Evolutionary conservation across 208 protist species (phyloP), one percentile per base, ranked within the genome.

Genomic region (Phytomonas sp.): DNA sequence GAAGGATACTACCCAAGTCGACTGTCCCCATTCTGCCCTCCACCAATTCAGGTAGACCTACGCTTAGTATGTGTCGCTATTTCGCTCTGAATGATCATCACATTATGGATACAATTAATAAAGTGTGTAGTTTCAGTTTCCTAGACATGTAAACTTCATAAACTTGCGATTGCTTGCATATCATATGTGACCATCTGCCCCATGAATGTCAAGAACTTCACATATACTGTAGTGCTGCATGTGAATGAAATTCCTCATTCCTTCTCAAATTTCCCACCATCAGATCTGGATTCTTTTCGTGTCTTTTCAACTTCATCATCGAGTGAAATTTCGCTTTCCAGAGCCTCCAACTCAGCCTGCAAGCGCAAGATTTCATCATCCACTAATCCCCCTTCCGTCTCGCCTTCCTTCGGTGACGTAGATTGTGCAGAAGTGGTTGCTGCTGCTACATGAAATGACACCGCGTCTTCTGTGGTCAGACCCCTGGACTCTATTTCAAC

Each of bases 361-460:
- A 96, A 80, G 0, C 87, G 80, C 2, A 84, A 84, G 67, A 96
- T 84, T 71, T 96, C 90, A 34, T 92, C 85, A 26, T 89, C 80
- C 56, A 66, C 73, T 20, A 43, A 71, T 31, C 56, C 74, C 15
- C 26, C 66, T 62, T 31, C 33, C 34, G 29, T 62, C 34, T 4
- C 17, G 34, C 30, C 15, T 64, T 64, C 32, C 31, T 3, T n/a
- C 13, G 60, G 13, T 64, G 20, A 64, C 23, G 46, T 64, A 34
- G 32, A 17, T 5, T 43, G 53, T 36, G 56, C 37, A 34, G 13
- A 4, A 59, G 6, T 34, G 26, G 56, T 59, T 29, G 23, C 23
- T 61, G 23, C 11, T 29, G 23, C 60, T 30, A 36, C 28, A 13
- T 53, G 2, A 30, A 37, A 3, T 66, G 68, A 28, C 43, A 43